Conservation (phyloP, 257 asterid species). For the Misopates orontium region DNA sequence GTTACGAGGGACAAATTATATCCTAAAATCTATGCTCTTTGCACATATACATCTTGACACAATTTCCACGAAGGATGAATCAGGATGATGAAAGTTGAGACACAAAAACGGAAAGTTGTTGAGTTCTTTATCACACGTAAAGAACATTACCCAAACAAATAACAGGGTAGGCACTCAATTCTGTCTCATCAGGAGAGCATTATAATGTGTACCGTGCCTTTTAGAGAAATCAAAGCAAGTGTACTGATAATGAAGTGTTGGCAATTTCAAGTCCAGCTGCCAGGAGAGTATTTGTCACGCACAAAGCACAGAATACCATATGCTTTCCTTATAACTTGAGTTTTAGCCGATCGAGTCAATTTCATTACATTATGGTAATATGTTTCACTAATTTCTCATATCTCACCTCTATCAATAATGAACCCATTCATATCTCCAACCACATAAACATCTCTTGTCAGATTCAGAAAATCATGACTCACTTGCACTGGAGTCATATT, state of each 20-base stretch:
- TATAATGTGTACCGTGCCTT: slow-evolving; percentile 52
- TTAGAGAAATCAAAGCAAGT: slow-evolving; percentile 91
- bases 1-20: too few species aligned
- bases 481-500: slow-evolving; percentile 91
- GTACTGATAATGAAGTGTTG: slow-evolving; percentile 72
- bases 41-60: too few species aligned
- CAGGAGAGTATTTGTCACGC: slow-evolving; percentile 74
- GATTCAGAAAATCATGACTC: slow-evolving; percentile 62
- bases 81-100: too few species aligned
- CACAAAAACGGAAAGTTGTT: too few species aligned
- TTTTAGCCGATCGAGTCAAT: slow-evolving; percentile 19
- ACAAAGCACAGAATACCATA: slow-evolving; percentile 26
- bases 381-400: slow-evolving; percentile 70
- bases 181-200: too few species aligned
- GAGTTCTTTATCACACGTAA: too few species aligned
- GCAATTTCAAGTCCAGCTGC: slow-evolving; percentile 78
- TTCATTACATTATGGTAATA: slow-evolving; percentile 22
- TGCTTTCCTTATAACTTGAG: slow-evolving; percentile 26
- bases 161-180: too few species aligned
- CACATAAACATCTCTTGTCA: slow-evolving; percentile 56
- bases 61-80: too few species aligned
- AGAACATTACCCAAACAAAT: too few species aligned
- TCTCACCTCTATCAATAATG: slow-evolving; percentile 94
- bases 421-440: slow-evolving; percentile 73
- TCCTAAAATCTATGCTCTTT: too few species aligned